Base-by-base conservation (phyloP, 352 stramenopile species). In the Phytophthora citricola region DNA sequence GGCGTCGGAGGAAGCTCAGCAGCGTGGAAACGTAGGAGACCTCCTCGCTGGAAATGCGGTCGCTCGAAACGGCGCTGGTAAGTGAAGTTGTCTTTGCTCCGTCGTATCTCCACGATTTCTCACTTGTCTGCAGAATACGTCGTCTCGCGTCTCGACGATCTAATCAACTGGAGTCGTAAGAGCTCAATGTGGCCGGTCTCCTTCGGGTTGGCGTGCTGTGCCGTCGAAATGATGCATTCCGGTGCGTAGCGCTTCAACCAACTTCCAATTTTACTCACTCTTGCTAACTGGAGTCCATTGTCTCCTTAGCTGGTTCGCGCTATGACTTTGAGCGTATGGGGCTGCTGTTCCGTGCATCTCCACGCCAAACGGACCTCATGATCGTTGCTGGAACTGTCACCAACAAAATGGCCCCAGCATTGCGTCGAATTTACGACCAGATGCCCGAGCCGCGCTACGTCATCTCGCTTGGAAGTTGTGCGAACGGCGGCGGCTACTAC, bases 331-430 rank as follows among this genome's bases (percentile, higher is more conserved):
- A 99, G 72, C 91, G 97, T 41, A 97, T 99, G 64, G 97, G 97
- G 27, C 98, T 99, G 91, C 89, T 99, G 7, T 99, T 98, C 63
- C 95, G 97, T 64, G 97, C 95, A 1, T 92, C 81, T 49, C 90
- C 90, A 0, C 89, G 94, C 55, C 92, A 98, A 72, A 95, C 92
- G 3, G 97, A 99, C 79, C 93, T 99, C 17, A 99, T 99, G 97
- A 98, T 99, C 79, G 97, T 99, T 17, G 96, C 97, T 6, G 97
- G 97, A 5, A 99, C 97, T 7, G 76, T 99, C 26, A 99, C 97
- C 56, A 99, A 99, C 87, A 99, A 99, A 79, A 99, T 99, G 96
- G 97, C 97, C 12, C 97, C 97, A 1, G 97, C 97, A 11, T 83
- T 99, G 12, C 87, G 97, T 38, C 82, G 85, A 45, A 85, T 99